Evolutionary conservation across 1,284 basidiomycete species (phyloP), one percentile per base, ranked within the genome.

Genomic region (Mycosarcoma maydis): DNA sequence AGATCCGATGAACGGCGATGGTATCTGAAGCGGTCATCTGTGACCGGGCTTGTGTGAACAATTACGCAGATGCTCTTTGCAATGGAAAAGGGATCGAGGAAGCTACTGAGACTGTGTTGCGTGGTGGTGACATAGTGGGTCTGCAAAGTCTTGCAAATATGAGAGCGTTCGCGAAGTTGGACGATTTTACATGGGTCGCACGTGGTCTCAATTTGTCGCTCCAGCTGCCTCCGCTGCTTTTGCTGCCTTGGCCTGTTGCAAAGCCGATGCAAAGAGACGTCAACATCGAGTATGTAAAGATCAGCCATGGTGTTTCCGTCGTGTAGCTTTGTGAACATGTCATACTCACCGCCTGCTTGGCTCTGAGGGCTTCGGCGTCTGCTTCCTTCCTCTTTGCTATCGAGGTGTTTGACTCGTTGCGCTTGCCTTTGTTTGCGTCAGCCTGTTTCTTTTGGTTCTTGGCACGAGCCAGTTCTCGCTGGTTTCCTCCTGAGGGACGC

Each of bases 391-490:
- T 53, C 53, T 62, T 54, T 7, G 70, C 74, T 20, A 80, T 68
- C 7, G 64, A 69, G 17, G 72, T 60, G 60, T 68, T 73, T 36
- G 66, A 69, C 19, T 75, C 66, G 55, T 37, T 69, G 36, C 64
- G 58, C 45, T 77, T 75, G 52, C 72, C 72, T 62, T 78, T 80
- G 55, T 72, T 72, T 24, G 46, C 41, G 4, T 75, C 76, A 3
- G 71, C 77, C 42, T 58, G 70, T 71, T 82, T 82, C 50, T 82
- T 82, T 19, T 75, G 72, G 45, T 75, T 75, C 59, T 81, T 82
- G 38, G 75, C 77, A 24, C 80, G 76, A 6, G 75, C 80, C 45
- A 75, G 36, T 30, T 82, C 80, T 38, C 80, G 61, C 54, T 80
- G 78, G 45, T 82, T 82, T 8, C 80, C 80, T 39, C 80, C 74